Percentiles rank a stretch among this genome's conserved stretches.
Conservation (phyloP, 2,329 filamentous ascomycete species). For the Exophiala lecanii-corni region DNA sequence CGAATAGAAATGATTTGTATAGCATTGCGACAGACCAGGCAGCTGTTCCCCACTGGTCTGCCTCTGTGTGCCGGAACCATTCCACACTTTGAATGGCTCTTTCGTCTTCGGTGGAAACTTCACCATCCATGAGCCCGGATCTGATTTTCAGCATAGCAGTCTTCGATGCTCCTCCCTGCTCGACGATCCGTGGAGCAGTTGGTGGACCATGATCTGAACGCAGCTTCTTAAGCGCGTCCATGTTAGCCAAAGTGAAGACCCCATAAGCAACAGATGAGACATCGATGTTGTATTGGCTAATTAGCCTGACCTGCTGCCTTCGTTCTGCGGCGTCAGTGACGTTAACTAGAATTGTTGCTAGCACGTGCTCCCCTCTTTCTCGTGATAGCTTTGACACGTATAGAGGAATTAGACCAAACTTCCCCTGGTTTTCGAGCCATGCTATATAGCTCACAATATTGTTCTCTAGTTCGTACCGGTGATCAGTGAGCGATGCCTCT, state of each 20-base stretch:
- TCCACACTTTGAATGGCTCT: conserved; percentile 75
- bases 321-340: conserved; percentile 64
- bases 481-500: conserved; percentile 40
- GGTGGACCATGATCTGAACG: conserved; percentile 1
- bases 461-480: conserved; percentile 60
- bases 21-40: conserved; percentile 65
- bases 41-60: conserved; percentile 62
- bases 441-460: conserved; percentile 78
- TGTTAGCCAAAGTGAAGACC: conserved; percentile 51
- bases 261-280: conserved; percentile 64
- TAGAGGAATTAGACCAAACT: conserved; percentile 75
- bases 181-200: conserved; percentile 16
- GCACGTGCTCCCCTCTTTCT: conserved; percentile 58
- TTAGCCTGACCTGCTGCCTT: conserved; percentile 64
- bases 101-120: conserved; percentile 57
- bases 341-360: conserved; percentile 73
- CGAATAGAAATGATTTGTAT: conserved; percentile 82
- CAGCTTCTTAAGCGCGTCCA: conserved; percentile 33
- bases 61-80: conserved; percentile 75
- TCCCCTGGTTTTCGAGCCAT: conserved; percentile 65
- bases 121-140: conserved; percentile 65
- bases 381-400: conserved; percentile 75
- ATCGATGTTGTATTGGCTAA: conserved; percentile 70
- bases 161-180: conserved; percentile 18
- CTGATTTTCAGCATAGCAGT: conserved; percentile 48